Conservation (phyloP, 768 basidiomycete species). For the Xerocomellus amylosporus region DNA sequence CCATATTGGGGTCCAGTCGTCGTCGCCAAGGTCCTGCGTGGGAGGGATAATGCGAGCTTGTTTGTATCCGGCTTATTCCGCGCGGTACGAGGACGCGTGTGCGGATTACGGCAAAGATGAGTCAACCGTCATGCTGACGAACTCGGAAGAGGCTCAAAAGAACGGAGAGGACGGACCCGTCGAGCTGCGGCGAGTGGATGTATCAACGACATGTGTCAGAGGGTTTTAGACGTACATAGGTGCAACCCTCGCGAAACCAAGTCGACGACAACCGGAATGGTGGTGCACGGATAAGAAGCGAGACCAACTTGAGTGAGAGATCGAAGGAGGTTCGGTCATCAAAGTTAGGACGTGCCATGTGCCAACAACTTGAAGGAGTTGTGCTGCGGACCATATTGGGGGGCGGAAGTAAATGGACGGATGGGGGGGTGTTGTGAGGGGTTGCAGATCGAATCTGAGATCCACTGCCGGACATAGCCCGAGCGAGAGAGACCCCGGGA, state of each 20-base stretch:
- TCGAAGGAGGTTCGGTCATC: too few relatives aligned
- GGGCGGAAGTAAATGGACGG: too few relatives aligned
- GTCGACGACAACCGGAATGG: too few relatives aligned
- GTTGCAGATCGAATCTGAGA: constrained; percentile 1
- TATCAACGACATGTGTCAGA: not conserved
- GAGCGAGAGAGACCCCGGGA: constrained; percentile 17
- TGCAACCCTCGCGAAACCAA: not conserved
- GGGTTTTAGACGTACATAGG: not conserved
- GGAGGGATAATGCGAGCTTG: constrained; percentile 3
- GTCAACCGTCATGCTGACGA: not conserved
- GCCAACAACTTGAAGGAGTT: too few relatives aligned
- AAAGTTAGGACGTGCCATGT: too few relatives aligned
- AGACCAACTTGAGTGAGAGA: too few relatives aligned
- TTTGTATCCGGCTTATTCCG: constrained; percentile 16
- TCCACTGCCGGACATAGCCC: constrained; percentile 19
- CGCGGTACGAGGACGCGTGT: not conserved
- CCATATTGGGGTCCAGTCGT: constrained; percentile 1
- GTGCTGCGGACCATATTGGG: too few relatives aligned
- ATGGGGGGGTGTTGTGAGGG: not conserved
- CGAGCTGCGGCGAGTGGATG: not conserved
- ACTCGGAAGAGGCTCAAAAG: not conserved
- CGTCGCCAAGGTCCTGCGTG: constrained; percentile 14
- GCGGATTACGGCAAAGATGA: constrained; percentile 4
- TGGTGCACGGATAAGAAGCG: not conserved
- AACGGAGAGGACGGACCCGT: not conserved